Evolutionary conservation across 257 asterid species (phyloP).

Genomic region (Solanum tarapatanum): DNA sequence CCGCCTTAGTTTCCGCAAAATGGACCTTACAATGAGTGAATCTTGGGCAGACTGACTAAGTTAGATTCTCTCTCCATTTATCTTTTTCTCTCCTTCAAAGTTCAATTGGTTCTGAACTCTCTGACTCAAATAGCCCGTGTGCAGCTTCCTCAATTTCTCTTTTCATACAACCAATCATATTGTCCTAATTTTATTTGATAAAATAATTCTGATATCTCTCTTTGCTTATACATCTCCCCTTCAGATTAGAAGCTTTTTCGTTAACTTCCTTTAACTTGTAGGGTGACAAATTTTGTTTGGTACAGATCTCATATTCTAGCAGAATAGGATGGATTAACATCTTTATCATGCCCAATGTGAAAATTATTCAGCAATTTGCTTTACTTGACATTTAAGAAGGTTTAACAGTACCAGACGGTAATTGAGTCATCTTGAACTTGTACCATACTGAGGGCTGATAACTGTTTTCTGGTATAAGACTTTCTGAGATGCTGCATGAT

Average conservation of each 20-base stretch:
- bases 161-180: not conserved
- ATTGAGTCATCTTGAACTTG: not conserved
- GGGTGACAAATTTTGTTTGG: not conserved
- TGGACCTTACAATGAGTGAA: not conserved
- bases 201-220: not conserved
- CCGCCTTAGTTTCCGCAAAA: not conserved
- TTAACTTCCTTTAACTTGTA: not conserved
- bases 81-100: not conserved
- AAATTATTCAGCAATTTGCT: not conserved
- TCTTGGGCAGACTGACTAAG: not conserved
- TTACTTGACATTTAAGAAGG: not conserved
- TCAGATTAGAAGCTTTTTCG: not conserved
- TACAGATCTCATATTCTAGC: not conserved
- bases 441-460: not conserved
- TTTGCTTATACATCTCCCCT: not conserved
- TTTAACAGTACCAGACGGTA: not conserved
- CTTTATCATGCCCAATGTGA: not conserved
- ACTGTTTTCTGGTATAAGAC: not conserved
- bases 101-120: not conserved
- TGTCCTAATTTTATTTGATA: not conserved
- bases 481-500: not conserved
- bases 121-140: not conserved
- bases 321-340: not conserved
- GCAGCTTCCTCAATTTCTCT: not conserved
- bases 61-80: not conserved